These are phyloP conservation scores for Monascus purpureus DNA, from an alignment of 495 filamentous ascomycete genomes.

Conservation along the genomic window DNA sequence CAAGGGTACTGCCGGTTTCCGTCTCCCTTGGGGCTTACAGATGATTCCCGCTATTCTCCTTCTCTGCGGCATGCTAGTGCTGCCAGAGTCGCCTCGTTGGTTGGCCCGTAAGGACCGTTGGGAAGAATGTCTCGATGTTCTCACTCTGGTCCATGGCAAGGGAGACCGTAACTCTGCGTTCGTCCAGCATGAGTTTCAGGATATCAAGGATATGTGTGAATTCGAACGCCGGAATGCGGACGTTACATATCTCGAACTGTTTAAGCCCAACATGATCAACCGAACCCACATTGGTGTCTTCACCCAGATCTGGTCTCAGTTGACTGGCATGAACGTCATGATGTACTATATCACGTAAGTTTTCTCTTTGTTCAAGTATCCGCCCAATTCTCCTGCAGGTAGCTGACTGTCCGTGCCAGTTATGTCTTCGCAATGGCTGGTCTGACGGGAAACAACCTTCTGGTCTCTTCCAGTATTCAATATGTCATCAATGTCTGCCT, in stretches of 20 bases:
- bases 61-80: conserved; percentile 44
- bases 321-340: conserved; percentile 82
- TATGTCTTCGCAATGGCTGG: conserved; percentile 28
- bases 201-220: conserved; percentile 56
- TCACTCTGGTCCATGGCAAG: conserved; percentile 52
- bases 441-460: conserved; percentile 16
- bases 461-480: conserved; percentile 57
- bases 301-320: conserved; percentile 73
- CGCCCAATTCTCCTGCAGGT: too few relatives aligned
- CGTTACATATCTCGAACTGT: conserved; percentile 53
- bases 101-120: conserved; percentile 58
- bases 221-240: conserved; percentile 51
- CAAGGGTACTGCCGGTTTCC: conserved; percentile 17
- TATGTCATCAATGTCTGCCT: conserved; percentile 49
- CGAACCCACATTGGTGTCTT: conserved; percentile 62
- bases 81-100: conserved; percentile 72
- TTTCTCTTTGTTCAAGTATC: too few relatives aligned
- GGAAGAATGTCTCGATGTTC: conserved; percentile 53
- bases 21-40: conserved; percentile 66
- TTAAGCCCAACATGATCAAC: conserved; percentile 60
- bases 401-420: too few relatives aligned
- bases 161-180: conserved; percentile 48
- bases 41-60: conserved; percentile 56
- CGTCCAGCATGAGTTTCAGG: conserved; percentile 49
- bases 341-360: conserved; percentile 45